Evolutionary conservation across 1,284 basidiomycete genomes (phyloP), one percentile per base, ranked within the genome.

Genomic region (Sporisorium graminicola): DNA sequence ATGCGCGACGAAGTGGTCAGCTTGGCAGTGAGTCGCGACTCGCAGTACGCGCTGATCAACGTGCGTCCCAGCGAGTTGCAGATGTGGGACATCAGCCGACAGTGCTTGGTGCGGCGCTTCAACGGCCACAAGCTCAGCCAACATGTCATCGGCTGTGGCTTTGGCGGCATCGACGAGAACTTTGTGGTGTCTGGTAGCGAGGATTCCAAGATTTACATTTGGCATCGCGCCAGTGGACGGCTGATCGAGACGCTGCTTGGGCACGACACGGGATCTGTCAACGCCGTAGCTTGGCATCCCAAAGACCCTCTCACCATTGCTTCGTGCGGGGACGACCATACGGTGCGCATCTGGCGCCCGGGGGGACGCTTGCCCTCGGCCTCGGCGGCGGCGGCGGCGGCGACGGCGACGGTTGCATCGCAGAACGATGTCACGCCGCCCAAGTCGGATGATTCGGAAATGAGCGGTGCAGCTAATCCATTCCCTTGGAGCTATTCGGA

Each of bases 251-350:
- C 91, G 26, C 89, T 98, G 1, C 86, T 89, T 1, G 96, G 95
- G 0, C 97, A 99, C 81, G 92, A 91, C 16, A 86, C 87, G 55
- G 94, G 94, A 42, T 92, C 92, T 65, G 95, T 99, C 68, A 99
- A 98, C 86, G 92, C 92, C 20, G 95, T 99, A 12, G 93, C 94
- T 16, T 99, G 97, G 97, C 96, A 98, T 86, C 94, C 94, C 0
- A 82, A 85, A 26, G 89, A 88, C 68, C 91, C 93, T 72, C 89
- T 91, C 78, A 93, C 98, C 90, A 96, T 99, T 87, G 96, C 96
- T 29, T 86, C 84, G 29, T 85, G 83, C 31, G 79, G 84, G 16
- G 87, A 85, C 52, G 83, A 86, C 46, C 62, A 71, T 20, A 81
- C 80, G 0, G 78, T 83, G 12, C 67, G 81, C 6, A 76, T 82